phyloP scores from a whole-genome alignment of 148 eudicot species.

The Diospyros kaki region DNA sequence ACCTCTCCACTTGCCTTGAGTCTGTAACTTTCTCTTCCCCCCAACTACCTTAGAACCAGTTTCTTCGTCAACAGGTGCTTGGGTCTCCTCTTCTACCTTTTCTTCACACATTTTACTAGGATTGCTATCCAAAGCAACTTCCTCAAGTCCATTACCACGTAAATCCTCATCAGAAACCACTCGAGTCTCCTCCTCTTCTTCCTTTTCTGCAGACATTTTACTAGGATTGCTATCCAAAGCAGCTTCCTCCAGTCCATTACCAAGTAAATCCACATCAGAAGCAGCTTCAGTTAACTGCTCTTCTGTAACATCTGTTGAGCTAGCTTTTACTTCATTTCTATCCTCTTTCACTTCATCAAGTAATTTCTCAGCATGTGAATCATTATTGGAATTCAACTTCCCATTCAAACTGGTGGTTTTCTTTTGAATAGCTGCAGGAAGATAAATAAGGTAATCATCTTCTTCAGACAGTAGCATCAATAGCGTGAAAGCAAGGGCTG shows the following conservation, averaged over 20 bases:
- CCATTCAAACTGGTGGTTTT: slow-evolving; percentile 23
- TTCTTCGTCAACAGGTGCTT: slow-evolving; percentile 24
- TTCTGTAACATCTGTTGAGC: slow-evolving; percentile 23
- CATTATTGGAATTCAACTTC: slow-evolving; percentile 15
- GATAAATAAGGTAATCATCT: neutral
- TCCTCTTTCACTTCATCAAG: slow-evolving; percentile 24
- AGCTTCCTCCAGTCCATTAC: slow-evolving; percentile 33
- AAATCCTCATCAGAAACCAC: slow-evolving; percentile 18
- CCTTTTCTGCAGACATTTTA: slow-evolving; percentile 33
- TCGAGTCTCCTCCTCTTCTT: slow-evolving; percentile 29
- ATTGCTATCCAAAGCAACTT: slow-evolving; percentile 32
- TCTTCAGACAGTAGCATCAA: neutral
- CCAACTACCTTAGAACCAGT: slow-evolving; percentile 35
- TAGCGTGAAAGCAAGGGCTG: neutral
- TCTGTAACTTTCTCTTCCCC: slow-evolving; percentile 74
- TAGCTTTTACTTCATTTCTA: slow-evolving; percentile 18
- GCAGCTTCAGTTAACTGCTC: slow-evolving; percentile 28
- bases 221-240: slow-evolving; percentile 32
- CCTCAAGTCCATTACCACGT: slow-evolving; percentile 29
- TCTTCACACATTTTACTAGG: slow-evolving; percentile 32
- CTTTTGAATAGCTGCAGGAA: slow-evolving; percentile 45
- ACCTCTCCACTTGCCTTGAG: slow-evolving; percentile 93
- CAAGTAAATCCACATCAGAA: slow-evolving; percentile 26
- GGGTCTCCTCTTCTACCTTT: slow-evolving; percentile 33
- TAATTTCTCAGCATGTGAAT: slow-evolving; percentile 10